A percentile compares a stretch with the other conserved stretches of the same genome.
Conservation (phyloP, 164 flowering plant species). For the Berberis thunbergii region DNA sequence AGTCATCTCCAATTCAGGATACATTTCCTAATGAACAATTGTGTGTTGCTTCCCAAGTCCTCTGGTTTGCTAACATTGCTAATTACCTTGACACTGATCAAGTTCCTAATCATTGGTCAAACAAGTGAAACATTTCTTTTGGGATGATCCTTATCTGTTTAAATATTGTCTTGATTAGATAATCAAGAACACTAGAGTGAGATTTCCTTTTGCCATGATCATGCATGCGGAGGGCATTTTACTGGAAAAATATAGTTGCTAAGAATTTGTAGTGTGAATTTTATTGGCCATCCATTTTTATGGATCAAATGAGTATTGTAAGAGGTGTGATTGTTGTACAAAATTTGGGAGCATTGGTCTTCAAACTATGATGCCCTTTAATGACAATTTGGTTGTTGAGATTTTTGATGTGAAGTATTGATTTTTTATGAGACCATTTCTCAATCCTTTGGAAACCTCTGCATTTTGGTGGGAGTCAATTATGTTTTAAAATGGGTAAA, state of each 20-base stretch:
- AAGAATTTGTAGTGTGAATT: neutral
- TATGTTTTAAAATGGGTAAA: conserved; percentile 3
- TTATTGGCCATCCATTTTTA: neutral
- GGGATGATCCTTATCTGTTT: too few relatives aligned
- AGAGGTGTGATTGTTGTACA: neutral
- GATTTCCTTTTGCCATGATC: neutral
- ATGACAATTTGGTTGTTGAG: neutral
- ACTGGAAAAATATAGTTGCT: neutral
- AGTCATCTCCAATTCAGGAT: neutral
- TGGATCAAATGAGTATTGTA: neutral
- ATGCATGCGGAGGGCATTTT: neutral
- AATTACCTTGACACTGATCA: neutral
- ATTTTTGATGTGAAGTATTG: neutral
- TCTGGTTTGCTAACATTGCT: conserved; percentile 1
- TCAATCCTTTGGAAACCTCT: neutral
- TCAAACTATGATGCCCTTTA: neutral
- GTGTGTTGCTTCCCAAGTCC: neutral
- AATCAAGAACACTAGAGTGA: neutral
- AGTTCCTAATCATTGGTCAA: neutral
- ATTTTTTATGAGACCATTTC: neutral
- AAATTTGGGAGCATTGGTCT: neutral
- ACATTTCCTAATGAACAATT: neutral
- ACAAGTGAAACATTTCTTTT: neutral
- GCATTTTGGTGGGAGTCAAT: neutral
- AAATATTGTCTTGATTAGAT: too few relatives aligned